Percentiles rank a stretch among this genome's conserved stretches.
Conservation (phyloP, 139 green algal species). For the Diplosphaera chodatii region DNA sequence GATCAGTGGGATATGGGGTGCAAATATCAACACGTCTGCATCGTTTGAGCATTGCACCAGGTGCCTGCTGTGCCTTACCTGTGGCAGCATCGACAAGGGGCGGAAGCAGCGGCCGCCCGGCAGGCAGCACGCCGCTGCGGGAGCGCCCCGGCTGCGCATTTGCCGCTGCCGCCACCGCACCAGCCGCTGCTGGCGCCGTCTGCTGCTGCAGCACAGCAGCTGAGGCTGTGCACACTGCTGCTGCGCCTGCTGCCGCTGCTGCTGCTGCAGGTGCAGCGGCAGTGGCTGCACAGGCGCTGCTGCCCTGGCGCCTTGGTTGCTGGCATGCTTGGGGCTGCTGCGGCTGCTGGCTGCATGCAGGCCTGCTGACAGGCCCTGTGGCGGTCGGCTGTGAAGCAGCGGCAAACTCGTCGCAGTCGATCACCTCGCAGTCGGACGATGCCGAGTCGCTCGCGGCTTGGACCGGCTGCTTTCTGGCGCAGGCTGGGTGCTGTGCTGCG, state of each 20-base stretch:
- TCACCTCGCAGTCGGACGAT: neutral
- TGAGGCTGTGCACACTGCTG: too few species aligned
- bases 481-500: too few species aligned
- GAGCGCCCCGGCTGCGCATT: neutral
- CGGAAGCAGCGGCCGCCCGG: neutral
- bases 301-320: too few species aligned
- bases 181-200: too few species aligned
- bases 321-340: neutral
- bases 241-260: too few species aligned
- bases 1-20: too few species aligned
- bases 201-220: neutral
- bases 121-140: neutral
- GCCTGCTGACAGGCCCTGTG: neutral
- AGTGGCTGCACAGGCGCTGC: neutral
- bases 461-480: too few species aligned
- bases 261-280: neutral
- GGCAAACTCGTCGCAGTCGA: neutral
- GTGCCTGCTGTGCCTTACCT: too few species aligned
- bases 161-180: too few species aligned
- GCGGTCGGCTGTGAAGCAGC: neutral
- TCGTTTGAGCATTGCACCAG: too few species aligned
- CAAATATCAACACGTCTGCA: too few species aligned
- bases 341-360: neutral
- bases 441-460: neutral
- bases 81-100: slow-evolving; percentile 1